Conservation (phyloP, 2,329 filamentous ascomycete species). For the Ascochyta viciae-villosae region DNA sequence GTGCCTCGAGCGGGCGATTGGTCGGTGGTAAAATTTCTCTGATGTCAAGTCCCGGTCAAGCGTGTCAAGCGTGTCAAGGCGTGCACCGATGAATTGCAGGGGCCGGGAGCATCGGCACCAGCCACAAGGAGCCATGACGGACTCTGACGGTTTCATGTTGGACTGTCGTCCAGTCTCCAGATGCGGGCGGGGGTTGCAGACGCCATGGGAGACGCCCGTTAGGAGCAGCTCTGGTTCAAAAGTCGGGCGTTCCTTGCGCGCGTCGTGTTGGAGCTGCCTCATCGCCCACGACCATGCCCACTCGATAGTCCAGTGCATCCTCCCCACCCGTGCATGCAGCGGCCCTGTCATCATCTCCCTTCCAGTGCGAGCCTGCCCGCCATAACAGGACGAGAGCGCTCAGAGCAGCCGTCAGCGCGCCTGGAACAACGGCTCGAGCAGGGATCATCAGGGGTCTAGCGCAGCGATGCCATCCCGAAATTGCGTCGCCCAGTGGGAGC, state of each 20-base stretch:
- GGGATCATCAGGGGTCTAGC: slow-evolving; percentile 39
- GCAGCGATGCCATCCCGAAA: slow-evolving; percentile 35
- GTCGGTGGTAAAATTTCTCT: slow-evolving; percentile 19
- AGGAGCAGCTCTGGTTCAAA: slow-evolving; percentile 17
- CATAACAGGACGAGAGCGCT: slow-evolving; percentile 2
- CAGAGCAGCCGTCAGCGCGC: slow-evolving; percentile 10
- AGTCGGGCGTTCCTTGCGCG: slow-evolving; percentile 18
- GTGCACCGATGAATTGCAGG: slow-evolving; percentile 11
- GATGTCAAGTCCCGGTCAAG: slow-evolving; percentile 32
- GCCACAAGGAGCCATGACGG: slow-evolving; percentile 30
- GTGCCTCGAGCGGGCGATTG: slow-evolving; percentile 8
- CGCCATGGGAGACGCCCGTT: slow-evolving; percentile 17
- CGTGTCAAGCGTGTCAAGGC: no score
- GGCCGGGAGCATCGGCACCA: slow-evolving; percentile 28
- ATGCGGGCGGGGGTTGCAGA: slow-evolving; percentile 30
- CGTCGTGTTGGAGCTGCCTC: slow-evolving; percentile 18
- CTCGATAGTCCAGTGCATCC: background rate
- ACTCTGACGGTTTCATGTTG: slow-evolving; percentile 16
- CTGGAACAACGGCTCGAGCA: slow-evolving; percentile 18
- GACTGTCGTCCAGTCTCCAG: slow-evolving; percentile 14
- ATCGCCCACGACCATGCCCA: slow-evolving; percentile 8
- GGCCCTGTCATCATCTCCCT: slow-evolving; percentile 19
- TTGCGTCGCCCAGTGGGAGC: slow-evolving; percentile 26
- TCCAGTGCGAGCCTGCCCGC: slow-evolving; percentile 7
- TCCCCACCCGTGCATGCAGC: slow-evolving; percentile 15